Conservation (phyloP, 2,329 filamentous ascomycete species). For the Epichloe festucae region DNA sequence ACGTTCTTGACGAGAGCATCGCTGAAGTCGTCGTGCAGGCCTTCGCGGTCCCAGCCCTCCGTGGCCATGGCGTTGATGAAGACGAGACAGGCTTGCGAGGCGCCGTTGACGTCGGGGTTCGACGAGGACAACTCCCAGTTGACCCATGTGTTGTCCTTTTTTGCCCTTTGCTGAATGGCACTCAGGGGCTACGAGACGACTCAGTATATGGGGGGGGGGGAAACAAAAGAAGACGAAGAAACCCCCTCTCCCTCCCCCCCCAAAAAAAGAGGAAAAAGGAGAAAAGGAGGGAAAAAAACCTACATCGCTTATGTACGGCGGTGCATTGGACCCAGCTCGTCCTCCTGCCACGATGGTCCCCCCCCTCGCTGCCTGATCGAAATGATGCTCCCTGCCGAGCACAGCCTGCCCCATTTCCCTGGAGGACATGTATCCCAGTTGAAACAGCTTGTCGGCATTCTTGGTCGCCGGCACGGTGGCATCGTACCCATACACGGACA, state of each 20-base stretch:
- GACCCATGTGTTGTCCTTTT: slow-evolving; percentile 40
- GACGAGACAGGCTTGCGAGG: slow-evolving; percentile 55
- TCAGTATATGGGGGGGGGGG: neutral
- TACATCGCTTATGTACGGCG: slow-evolving; percentile 36
- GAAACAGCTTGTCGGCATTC: slow-evolving; percentile 32
- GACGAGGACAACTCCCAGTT: slow-evolving; percentile 30
- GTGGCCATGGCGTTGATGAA: slow-evolving; percentile 71
- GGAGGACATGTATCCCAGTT: slow-evolving; percentile 34
- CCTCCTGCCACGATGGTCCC: slow-evolving; percentile 40
- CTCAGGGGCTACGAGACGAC: slow-evolving; percentile 32
- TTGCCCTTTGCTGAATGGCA: slow-evolving; percentile 41
- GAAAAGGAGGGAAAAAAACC: slow-evolving; percentile 7
- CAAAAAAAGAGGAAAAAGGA: too few relatives aligned
- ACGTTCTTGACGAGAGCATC: slow-evolving; percentile 47
- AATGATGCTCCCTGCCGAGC: slow-evolving; percentile 28
- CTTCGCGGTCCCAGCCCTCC: slow-evolving; percentile 58
- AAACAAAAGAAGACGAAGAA: too few relatives aligned
- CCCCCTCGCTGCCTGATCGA: slow-evolving; percentile 34
- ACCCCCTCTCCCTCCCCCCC: too few relatives aligned
- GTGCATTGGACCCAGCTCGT: slow-evolving; percentile 36
- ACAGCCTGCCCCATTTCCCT: slow-evolving; percentile 31
- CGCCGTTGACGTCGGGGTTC: slow-evolving; percentile 22
- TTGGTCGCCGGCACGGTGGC: slow-evolving; percentile 39
- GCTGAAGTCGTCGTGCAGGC: slow-evolving; percentile 56
- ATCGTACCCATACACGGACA: slow-evolving; percentile 52